These are phyloP conservation scores for Globisporangium yorkense DNA, from an alignment of 352 stramenopile genomes.

Conservation along the genomic window DNA sequence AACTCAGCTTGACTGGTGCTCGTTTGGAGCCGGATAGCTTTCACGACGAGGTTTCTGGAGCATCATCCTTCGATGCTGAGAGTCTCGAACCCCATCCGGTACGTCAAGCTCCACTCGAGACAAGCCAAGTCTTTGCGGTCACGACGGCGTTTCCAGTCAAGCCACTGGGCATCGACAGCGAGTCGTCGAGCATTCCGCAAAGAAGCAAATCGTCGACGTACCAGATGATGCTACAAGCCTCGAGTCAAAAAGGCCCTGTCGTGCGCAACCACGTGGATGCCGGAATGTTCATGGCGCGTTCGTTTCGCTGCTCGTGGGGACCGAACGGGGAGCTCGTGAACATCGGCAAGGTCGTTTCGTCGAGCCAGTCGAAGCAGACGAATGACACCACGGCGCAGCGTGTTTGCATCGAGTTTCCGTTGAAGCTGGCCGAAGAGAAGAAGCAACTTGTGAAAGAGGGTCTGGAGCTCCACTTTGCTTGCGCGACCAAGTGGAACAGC, in stretches of 20 bases:
- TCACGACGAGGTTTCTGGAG: not conserved
- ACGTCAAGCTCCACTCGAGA: conserved; percentile 11
- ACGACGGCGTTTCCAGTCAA: conserved; percentile 20
- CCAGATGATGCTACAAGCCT: conserved; percentile 52
- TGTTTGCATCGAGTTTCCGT: conserved; percentile 50
- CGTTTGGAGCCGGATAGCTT: not conserved
- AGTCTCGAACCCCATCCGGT: conserved; percentile 12
- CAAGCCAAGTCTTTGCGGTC: conserved; percentile 33
- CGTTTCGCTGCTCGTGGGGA: conserved; percentile 79
- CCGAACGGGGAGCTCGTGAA: conserved; percentile 73
- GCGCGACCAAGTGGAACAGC: conserved; percentile 17
- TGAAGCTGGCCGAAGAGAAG: conserved; percentile 26
- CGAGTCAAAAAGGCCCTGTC: conserved; percentile 23
- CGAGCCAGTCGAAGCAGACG: conserved; percentile 11
- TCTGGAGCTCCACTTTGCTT: conserved; percentile 56
- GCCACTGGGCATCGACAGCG: conserved; percentile 31
- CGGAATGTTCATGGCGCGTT: conserved; percentile 71
- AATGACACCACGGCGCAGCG: conserved; percentile 17
- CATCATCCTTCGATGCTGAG: conserved; percentile 15
- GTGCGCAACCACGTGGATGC: conserved; percentile 54
- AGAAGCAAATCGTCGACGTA: conserved; percentile 58
- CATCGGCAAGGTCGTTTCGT: conserved; percentile 36
- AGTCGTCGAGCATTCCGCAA: conserved; percentile 18
- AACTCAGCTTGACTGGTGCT: not conserved
- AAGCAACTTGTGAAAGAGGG: conserved; percentile 44